A percentile compares a stretch with the other conserved stretches of the same genome.
These are phyloP conservation scores for Alternaria metachromatica DNA, from an alignment of 2,329 filamentous ascomycete genomes.

Conservation along the genomic window DNA sequence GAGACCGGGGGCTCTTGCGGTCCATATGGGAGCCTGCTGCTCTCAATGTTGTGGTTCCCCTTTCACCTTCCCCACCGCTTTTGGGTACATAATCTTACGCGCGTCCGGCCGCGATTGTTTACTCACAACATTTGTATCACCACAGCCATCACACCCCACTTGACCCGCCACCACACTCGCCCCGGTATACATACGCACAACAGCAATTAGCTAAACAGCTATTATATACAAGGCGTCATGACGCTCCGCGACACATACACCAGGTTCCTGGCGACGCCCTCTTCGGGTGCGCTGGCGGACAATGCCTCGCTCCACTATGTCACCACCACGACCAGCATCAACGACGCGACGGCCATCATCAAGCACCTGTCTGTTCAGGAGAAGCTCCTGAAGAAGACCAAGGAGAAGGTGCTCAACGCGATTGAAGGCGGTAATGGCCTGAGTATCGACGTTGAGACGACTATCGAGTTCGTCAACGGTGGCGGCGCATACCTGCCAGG, in stretches of 20 bases:
- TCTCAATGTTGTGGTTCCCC: constrained; percentile 9
- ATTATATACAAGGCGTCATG: constrained; percentile 23
- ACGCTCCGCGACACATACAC: constrained; percentile 52
- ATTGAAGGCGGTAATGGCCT: constrained; percentile 75
- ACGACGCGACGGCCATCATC: constrained; percentile 75
- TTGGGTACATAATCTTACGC: constrained; percentile 8
- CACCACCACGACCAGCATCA: constrained; percentile 79
- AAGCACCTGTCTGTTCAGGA: constrained; percentile 78
- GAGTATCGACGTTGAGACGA: constrained; percentile 80
- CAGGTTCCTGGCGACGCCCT: constrained; percentile 54
- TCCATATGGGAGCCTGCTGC: constrained; percentile 10
- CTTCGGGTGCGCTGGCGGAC: constrained; percentile 51
- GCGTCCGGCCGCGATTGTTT: constrained; percentile 17
- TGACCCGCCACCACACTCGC: constrained; percentile 8
- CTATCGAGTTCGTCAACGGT: constrained; percentile 78
- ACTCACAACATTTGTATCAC: constrained; percentile 10
- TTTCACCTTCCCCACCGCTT: constrained; percentile 18
- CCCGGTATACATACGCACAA: constrained; percentile 16
- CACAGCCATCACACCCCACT: constrained; percentile 14
- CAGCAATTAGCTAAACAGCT: constrained; percentile 16
- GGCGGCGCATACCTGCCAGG: constrained; percentile 88
- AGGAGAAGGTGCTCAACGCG: constrained; percentile 74
- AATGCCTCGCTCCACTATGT: constrained; percentile 74
- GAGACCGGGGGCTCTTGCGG: constrained; percentile 9
- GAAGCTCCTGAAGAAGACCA: constrained; percentile 81